A percentile compares a stretch with the other conserved stretches of the same genome.
Evolutionary conservation across 2,329 filamentous ascomycete species (phyloP).

Genomic region (Exophiala viscosa): DNA sequence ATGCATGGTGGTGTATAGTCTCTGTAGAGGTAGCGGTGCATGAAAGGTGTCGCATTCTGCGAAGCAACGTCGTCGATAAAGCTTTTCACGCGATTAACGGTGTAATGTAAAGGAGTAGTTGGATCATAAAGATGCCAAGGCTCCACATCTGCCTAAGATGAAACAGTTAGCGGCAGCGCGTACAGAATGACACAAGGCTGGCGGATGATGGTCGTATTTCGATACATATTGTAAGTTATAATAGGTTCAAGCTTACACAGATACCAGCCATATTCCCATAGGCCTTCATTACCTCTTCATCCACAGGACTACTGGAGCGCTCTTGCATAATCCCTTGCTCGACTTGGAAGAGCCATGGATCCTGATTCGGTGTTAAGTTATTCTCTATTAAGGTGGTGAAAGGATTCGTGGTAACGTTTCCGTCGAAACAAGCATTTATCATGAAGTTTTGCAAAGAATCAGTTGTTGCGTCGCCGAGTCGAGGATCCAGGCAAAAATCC

Average conservation of each 20-base stretch:
- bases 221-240: neutral
- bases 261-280: slow-evolving; percentile 1
- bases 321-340: neutral
- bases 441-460: neutral
- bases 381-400: neutral
- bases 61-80: neutral
- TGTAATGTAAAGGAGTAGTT: neutral
- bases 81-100: slow-evolving; percentile 1
- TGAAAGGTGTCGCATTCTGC: neutral
- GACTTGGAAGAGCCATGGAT: neutral
- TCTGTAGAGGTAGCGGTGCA: slow-evolving; percentile 2
- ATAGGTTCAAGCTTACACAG: neutral
- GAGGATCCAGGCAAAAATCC: neutral
- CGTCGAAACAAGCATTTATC: neutral
- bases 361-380: neutral
- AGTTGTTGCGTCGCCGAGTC: neutral
- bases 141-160: neutral
- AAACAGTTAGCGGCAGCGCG: neutral
- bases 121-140: slow-evolving; percentile 4
- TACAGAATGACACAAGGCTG: neutral
- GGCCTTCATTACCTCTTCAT: slow-evolving; percentile 1
- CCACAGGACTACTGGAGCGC: neutral
- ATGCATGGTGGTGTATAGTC: slow-evolving; percentile 1
- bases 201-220: no score
- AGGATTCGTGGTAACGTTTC: neutral